A percentile compares a stretch with the other conserved stretches of the same genome.
These are phyloP conservation scores for Fusarium sp. DNA, from an alignment of 2,329 filamentous ascomycete genomes.

Conservation along the genomic window DNA sequence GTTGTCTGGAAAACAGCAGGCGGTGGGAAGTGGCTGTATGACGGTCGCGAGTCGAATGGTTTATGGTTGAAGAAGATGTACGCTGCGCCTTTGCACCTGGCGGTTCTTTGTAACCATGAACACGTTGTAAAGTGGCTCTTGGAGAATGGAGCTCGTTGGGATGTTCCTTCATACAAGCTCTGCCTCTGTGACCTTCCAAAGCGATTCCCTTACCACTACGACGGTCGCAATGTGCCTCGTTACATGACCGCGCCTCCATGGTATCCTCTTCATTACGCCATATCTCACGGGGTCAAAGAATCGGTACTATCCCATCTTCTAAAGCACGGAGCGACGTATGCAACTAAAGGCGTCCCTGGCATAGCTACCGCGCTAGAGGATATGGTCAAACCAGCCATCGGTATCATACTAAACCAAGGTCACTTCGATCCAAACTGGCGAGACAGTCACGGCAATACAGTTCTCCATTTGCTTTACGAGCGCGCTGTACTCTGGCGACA, in stretches of 20 bases:
- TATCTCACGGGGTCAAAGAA: background rate
- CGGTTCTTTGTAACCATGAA: background rate
- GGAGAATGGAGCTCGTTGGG: background rate
- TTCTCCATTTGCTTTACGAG: background rate
- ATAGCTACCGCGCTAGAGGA: background rate
- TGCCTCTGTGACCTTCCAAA: background rate
- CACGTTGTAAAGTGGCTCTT: slow-evolving; percentile 15
- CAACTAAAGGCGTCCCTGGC: background rate
- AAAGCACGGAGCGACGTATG: background rate
- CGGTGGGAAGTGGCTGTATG: no score
- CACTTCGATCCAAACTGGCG: background rate
- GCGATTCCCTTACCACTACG: no score
- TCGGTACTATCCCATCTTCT: background rate
- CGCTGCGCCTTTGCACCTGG: slow-evolving; percentile 10
- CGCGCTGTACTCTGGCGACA: background rate
- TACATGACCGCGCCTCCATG: background rate
- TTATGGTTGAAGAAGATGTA: background rate
- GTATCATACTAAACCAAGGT: background rate
- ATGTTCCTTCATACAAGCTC: background rate
- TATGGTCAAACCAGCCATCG: background rate
- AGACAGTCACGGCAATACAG: background rate
- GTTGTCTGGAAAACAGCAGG: background rate
- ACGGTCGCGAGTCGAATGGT: no score
- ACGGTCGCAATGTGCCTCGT: no score
- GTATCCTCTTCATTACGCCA: slow-evolving; percentile 18